Conservation (phyloP, 768 basidiomycete species). For the Suillus plorans region DNA sequence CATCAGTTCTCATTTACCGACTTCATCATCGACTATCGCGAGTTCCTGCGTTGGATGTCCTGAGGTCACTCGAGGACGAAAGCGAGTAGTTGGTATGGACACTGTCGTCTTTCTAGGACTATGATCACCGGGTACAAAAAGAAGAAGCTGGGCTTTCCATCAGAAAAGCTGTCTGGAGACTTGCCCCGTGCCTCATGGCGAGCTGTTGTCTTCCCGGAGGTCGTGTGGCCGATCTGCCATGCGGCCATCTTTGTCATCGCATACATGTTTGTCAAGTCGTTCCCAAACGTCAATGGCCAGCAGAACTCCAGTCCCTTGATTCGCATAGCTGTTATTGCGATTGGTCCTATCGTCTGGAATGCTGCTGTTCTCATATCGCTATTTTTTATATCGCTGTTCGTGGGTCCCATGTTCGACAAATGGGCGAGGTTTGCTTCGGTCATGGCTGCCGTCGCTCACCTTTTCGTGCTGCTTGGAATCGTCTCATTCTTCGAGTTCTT, state of each 20-base stretch:
- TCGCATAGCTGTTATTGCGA: slow-evolving; percentile 82
- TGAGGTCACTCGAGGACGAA: slow-evolving; percentile 96
- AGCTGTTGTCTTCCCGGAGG: slow-evolving; percentile 79
- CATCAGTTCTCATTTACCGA: slow-evolving; percentile 98
- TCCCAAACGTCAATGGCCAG: slow-evolving; percentile 64
- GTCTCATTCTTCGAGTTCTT: slow-evolving; percentile 95
- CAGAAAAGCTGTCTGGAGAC: slow-evolving; percentile 94
- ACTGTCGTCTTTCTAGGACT: slow-evolving; percentile 94
- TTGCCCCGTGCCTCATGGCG: slow-evolving; percentile 89
- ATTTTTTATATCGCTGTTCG: slow-evolving; percentile 90
- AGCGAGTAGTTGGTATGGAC: slow-evolving; percentile 98
- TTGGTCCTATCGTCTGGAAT: slow-evolving; percentile 96
- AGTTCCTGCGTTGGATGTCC: slow-evolving; percentile 99
- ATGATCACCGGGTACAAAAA: slow-evolving; percentile 99
- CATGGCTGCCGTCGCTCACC: slow-evolving; percentile 91
- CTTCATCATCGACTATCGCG: slow-evolving; percentile 98
- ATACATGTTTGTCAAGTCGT: slow-evolving; percentile 93
- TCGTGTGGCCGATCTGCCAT: slow-evolving; percentile 75
- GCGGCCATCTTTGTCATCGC: slow-evolving; percentile 79
- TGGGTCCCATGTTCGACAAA: slow-evolving; percentile 85
- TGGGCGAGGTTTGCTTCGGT: slow-evolving; percentile 89
- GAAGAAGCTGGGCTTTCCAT: slow-evolving; percentile 96
- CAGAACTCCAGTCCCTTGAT: slow-evolving; percentile 81
- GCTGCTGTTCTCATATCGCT: slow-evolving; percentile 79
- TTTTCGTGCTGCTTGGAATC: slow-evolving; percentile 75